Percentiles rank a stretch among this genome's conserved stretches.
Conservation (phyloP, 2,329 filamentous ascomycete species). For the Fusarium kyushuense region DNA sequence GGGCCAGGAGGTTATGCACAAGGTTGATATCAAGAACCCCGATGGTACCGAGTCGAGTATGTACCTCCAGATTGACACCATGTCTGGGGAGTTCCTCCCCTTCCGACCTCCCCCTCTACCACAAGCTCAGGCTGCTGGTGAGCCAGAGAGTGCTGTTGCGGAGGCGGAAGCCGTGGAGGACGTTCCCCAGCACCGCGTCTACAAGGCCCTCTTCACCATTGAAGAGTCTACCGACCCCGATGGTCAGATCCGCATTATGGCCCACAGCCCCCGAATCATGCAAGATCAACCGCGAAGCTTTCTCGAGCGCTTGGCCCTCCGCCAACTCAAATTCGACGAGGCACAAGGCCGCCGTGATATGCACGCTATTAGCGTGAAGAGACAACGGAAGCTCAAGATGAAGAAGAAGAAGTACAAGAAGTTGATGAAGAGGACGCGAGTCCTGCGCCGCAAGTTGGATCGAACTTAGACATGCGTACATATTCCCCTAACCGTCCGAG, state of each 20-base stretch:
- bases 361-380: slow-evolving; percentile 88
- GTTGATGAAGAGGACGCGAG: slow-evolving; percentile 91
- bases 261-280: slow-evolving; percentile 70
- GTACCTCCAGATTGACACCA: slow-evolving; percentile 74
- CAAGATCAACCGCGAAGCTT: slow-evolving; percentile 68
- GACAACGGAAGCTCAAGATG: slow-evolving; percentile 96
- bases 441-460: slow-evolving; percentile 86
- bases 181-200: slow-evolving; percentile 64
- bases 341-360: slow-evolving; percentile 68
- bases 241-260: slow-evolving; percentile 70
- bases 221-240: slow-evolving; percentile 72
- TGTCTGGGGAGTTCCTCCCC: slow-evolving; percentile 78
- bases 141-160: slow-evolving; percentile 53
- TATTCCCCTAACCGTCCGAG: slow-evolving; percentile 40
- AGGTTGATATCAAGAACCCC: slow-evolving; percentile 66
- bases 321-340: slow-evolving; percentile 71
- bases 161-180: slow-evolving; percentile 53
- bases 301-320: slow-evolving; percentile 75
- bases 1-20: slow-evolving; percentile 61
- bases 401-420: slow-evolving; percentile 99
- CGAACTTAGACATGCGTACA: slow-evolving; percentile 62
- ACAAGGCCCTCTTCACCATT: slow-evolving; percentile 74
- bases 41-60: slow-evolving; percentile 70
- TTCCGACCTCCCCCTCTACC: slow-evolving; percentile 90
- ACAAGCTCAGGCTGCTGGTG: slow-evolving; percentile 63